Evolutionary conservation across 345 rosid genomes (phyloP).

Genomic region (thale cress (Arabidopsis thaliana)): TAIR10.1 NC_003071.7:14159001-14159500

Average conservation of each 20-base stretch:
- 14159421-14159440: constrained; percentile 19
- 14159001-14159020: constrained; percentile 51
- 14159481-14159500: constrained; percentile 47
- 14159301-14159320: constrained; percentile 92
- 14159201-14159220: constrained; percentile 57
- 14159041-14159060: constrained; percentile 37
- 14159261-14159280: constrained; percentile 52
- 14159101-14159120: constrained; percentile 75
- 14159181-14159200: constrained; percentile 42
- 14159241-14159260: constrained; percentile 46
- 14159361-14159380: constrained; percentile 84
- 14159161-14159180: constrained; percentile 74
- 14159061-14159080: constrained; percentile 38
- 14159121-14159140: constrained; percentile 77
- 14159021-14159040: constrained; percentile 49
- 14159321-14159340: constrained; percentile 92
- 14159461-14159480: not conserved
- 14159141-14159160: constrained; percentile 72
- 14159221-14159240: constrained; percentile 32
- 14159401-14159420: constrained; percentile 44
- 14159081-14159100: constrained; percentile 70
- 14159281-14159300: constrained; percentile 57
- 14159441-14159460: not conserved
- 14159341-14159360: constrained; percentile 85
- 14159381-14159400: constrained; percentile 94